These are phyloP conservation scores for Aspergillus ustus DNA, from an alignment of 2,329 filamentous ascomycete species.

Conservation along the genomic window DNA sequence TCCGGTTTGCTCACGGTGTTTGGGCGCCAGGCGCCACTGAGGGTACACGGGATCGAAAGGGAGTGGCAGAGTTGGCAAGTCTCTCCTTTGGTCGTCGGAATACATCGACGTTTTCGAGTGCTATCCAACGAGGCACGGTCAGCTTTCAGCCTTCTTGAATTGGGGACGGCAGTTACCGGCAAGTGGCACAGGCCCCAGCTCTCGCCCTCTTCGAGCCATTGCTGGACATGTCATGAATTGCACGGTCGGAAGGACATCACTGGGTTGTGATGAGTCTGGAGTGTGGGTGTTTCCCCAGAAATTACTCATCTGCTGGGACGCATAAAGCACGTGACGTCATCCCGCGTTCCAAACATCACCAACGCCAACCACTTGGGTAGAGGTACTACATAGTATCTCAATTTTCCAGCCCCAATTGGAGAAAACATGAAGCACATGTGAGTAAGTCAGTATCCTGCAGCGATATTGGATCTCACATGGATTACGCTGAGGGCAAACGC, in stretches of 20 bases:
- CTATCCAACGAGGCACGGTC: background rate
- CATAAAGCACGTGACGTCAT: no score
- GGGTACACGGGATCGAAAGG: slow-evolving; percentile 21
- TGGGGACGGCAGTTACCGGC: slow-evolving; percentile 13
- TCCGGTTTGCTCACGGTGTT: background rate
- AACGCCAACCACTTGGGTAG: no score
- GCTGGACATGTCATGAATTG: slow-evolving; percentile 5
- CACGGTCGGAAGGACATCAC: background rate
- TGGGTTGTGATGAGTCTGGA: background rate
- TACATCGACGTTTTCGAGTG: slow-evolving; percentile 25
- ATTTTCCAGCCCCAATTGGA: no score
- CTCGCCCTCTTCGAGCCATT: slow-evolving; percentile 12
- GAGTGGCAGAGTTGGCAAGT: slow-evolving; percentile 22
- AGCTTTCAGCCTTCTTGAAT: background rate
- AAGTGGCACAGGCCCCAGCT: slow-evolving; percentile 23
- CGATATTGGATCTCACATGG: no score
- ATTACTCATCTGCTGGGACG: background rate
- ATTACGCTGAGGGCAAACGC: no score
- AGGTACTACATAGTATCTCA: no score
- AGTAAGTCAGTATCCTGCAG: no score
- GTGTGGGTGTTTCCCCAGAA: background rate
- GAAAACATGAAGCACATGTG: no score
- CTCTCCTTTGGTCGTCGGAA: slow-evolving; percentile 17
- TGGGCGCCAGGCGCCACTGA: background rate
- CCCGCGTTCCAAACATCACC: no score